A percentile compares a stretch with the other conserved stretches of the same genome.
Conservation (phyloP, 106 monocot genomes). For the Cymbidium sinense region DNA sequence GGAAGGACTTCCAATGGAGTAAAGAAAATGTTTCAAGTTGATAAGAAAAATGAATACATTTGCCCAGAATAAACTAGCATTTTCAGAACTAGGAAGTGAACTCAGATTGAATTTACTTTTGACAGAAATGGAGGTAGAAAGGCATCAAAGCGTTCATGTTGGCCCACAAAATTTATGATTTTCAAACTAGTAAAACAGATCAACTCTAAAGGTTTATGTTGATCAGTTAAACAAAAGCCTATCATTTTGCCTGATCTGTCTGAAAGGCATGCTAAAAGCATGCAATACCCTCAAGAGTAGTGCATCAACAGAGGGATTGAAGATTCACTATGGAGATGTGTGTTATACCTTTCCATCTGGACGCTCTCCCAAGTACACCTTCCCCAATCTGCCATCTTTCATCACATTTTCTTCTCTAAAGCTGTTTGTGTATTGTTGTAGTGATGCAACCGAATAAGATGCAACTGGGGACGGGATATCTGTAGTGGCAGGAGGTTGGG, state of each 20-base stretch:
- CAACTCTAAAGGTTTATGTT: background rate
- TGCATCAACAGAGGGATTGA: background rate
- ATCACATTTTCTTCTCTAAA: slow-evolving; percentile 85
- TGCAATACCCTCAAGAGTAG: background rate
- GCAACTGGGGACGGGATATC: slow-evolving; percentile 40
- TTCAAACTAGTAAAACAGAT: background rate
- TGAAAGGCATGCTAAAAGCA: background rate
- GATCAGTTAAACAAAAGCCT: background rate
- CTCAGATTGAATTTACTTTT: background rate
- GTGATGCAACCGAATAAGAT: slow-evolving; percentile 76
- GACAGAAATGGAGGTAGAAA: background rate
- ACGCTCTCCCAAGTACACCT: slow-evolving; percentile 67
- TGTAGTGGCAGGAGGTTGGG: slow-evolving; percentile 13
- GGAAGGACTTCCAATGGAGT: background rate
- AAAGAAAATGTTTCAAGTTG: background rate
- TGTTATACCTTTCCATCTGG: slow-evolving; percentile 75
- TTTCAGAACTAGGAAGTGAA: background rate
- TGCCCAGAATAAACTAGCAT: background rate
- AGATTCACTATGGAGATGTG: background rate
- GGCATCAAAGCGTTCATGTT: background rate
- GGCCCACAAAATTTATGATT: background rate
- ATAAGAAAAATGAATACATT: background rate
- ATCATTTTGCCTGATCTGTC: background rate
- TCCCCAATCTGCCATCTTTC: slow-evolving; percentile 65
- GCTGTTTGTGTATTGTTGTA: slow-evolving; percentile 95